phyloP scores from a whole-genome alignment of 2,329 filamentous ascomycete genomes.

The Colletotrichum scovillei region DNA sequence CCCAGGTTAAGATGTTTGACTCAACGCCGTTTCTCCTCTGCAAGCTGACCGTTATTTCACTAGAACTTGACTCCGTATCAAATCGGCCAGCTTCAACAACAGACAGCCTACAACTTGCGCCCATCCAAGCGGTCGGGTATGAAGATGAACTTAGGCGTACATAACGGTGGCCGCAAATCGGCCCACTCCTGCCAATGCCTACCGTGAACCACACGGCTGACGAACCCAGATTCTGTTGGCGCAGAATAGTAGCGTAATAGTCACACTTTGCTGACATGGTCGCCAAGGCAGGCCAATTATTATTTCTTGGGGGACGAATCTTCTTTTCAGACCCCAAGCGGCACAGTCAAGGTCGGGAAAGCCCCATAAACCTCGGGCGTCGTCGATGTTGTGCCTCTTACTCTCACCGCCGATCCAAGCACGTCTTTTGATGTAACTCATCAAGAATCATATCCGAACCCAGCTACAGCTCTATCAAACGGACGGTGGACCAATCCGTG shows the following conservation, averaged over 20 bases:
- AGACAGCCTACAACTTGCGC: not conserved
- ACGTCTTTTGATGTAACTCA: no score
- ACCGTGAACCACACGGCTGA: not conserved
- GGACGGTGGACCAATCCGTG: no score
- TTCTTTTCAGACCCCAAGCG: not conserved
- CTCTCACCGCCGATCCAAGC: not conserved
- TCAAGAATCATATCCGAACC: no score
- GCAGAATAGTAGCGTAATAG: constrained; percentile 7
- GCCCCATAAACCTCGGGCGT: not conserved
- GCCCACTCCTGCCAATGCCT: not conserved
- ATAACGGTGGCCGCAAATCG: not conserved
- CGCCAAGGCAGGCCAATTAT: not conserved
- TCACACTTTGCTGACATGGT: not conserved
- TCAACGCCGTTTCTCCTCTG: not conserved
- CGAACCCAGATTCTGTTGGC: not conserved
- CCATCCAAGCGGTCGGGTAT: not conserved
- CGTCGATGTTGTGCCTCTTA: not conserved
- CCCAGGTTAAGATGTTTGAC: not conserved
- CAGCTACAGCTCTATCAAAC: not conserved
- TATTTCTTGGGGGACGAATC: not conserved
- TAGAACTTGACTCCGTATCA: not conserved
- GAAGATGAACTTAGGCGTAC: not conserved
- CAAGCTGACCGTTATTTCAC: not conserved
- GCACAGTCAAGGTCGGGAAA: not conserved
- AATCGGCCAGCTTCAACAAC: no score